Conservation (phyloP, 345 rosid genomes). For the Erodium maritimum region DNA sequence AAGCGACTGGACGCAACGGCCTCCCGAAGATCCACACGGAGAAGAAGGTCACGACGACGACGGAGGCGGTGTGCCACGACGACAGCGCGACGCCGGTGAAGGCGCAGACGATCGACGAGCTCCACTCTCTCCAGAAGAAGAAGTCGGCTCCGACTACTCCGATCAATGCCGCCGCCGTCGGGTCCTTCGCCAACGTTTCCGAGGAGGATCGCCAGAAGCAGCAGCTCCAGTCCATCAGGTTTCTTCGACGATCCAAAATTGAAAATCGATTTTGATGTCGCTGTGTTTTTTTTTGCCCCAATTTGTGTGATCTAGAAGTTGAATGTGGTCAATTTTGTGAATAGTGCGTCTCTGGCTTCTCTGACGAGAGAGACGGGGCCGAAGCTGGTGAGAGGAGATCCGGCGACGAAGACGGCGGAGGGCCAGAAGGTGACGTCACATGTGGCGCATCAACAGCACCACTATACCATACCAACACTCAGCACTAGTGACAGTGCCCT, state of each 20-base stretch:
- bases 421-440: constrained; percentile 12
- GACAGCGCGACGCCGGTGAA: constrained; percentile 70
- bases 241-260: neutral
- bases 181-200: constrained; percentile 28
- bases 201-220: constrained; percentile 72
- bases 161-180: constrained; percentile 23
- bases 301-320: too few relatives aligned
- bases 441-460: constrained; percentile 18
- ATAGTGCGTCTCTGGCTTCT: constrained; percentile 95
- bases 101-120: constrained; percentile 86
- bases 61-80: constrained; percentile 44
- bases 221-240: constrained; percentile 97
- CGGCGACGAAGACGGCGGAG: constrained; percentile 38
- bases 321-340: too few relatives aligned
- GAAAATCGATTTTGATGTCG: too few relatives aligned
- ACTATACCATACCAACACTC: constrained; percentile 34
- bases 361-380: constrained; percentile 90
- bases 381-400: constrained; percentile 72
- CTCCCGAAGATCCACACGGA: constrained; percentile 42
- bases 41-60: constrained; percentile 6
- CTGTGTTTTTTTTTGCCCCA: too few relatives aligned
- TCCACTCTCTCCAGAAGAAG: constrained; percentile 84
- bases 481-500: constrained; percentile 72
- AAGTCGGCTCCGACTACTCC: constrained; percentile 79
- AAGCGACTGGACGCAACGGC: constrained; percentile 13